Percentiles rank a stretch among this genome's conserved stretches.
Conservation (phyloP, 768 basidiomycete species). For the Rhodotorula taiwanensis region DNA sequence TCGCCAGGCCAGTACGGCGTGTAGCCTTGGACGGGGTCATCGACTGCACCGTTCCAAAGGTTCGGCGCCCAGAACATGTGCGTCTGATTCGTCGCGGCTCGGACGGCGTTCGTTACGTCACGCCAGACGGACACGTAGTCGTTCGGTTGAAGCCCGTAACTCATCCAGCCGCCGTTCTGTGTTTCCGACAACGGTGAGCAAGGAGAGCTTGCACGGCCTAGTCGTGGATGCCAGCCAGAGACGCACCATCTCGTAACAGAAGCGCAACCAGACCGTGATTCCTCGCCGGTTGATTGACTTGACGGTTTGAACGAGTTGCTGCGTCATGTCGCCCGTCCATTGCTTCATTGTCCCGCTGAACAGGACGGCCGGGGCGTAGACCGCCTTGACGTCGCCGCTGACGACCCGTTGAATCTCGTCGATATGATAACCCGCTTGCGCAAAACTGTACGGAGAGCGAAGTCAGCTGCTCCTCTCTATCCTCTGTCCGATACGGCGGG, state of each 20-base stretch:
- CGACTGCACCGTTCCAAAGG: conserved; percentile 14
- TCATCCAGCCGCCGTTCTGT: conserved; percentile 34
- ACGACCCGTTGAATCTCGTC: conserved; percentile 4
- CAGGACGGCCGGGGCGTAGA: conserved; percentile 28
- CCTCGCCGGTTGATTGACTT: conserved; percentile 8
- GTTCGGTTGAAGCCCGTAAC: conserved; percentile 7
- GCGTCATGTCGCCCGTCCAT: conserved; percentile 32
- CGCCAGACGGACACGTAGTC: conserved; percentile 12
- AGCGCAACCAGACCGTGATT: conserved; percentile 24
- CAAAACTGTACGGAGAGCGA: no score
- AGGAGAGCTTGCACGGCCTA: background rate
- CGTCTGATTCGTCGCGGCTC: conserved; percentile 26
- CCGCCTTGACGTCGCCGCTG: conserved; percentile 8
- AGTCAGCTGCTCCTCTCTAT: no score
- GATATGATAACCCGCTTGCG: conserved; percentile 24
- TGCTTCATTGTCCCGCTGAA: conserved; percentile 9
- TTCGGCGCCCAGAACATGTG: conserved; percentile 35
- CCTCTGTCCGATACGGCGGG: no score
- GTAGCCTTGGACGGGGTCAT: conserved; percentile 23
- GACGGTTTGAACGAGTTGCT: conserved; percentile 5
- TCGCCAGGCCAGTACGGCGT: conserved; percentile 32
- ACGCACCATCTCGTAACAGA: conserved; percentile 32
- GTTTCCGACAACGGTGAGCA: background rate
- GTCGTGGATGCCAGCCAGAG: background rate
- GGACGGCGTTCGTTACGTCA: conserved; percentile 7